Conservation (phyloP, 1,284 basidiomycete genomes). For the Volvariella surrecta region DNA sequence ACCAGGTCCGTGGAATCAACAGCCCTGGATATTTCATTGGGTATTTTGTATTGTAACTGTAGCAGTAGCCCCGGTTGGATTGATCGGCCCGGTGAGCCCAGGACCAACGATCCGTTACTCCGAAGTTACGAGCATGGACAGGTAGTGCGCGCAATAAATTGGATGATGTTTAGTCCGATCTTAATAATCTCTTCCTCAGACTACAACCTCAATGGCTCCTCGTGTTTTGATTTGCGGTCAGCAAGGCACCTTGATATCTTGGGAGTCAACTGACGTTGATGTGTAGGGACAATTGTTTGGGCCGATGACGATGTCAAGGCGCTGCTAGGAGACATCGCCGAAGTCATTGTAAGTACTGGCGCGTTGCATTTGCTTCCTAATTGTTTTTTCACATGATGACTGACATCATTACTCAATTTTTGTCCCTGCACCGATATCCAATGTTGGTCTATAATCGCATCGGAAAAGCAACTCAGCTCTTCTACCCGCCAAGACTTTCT, state of each 20-base stretch:
- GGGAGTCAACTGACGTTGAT: neutral
- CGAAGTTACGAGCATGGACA: too few relatives aligned
- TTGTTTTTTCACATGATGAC: neutral
- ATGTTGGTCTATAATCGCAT: too few relatives aligned
- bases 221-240: conserved; percentile 7
- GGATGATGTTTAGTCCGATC: too few relatives aligned
- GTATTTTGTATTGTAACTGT: too few relatives aligned
- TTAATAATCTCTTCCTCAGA: too few relatives aligned
- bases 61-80: too few relatives aligned
- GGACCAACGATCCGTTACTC: too few relatives aligned
- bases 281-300: conserved; percentile 66
- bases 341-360: conserved; percentile 74
- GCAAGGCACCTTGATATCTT: neutral
- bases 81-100: too few relatives aligned
- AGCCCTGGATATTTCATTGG: too few relatives aligned
- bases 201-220: conserved; percentile 3
- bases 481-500: conserved; percentile 63
- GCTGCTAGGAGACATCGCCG: conserved; percentile 60
- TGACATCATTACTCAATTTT: conserved; percentile 1
- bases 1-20: too few relatives aligned
- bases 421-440: too few relatives aligned
- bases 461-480: conserved; percentile 53
- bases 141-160: too few relatives aligned
- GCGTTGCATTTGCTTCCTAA: neutral
- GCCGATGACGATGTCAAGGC: conserved; percentile 66